Evolutionary conservation across 2,329 filamentous ascomycete genomes (phyloP), one percentile per base, ranked within the genome.

Genomic region (Neofusicoccum laricinum): DNA sequence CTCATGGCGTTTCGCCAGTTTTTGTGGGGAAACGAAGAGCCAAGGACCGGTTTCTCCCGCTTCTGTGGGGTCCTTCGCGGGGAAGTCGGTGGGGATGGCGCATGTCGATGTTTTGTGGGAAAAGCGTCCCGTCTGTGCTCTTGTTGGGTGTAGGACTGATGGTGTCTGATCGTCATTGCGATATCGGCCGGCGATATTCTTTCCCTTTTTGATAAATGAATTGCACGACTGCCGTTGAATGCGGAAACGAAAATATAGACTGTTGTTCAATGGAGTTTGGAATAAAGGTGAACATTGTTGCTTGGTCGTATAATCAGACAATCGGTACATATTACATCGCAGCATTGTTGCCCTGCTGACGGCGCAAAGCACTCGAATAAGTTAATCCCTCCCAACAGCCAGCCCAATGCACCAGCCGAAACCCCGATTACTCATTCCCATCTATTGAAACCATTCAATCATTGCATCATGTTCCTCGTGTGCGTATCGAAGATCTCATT

Each of bases 401-500:
- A 10, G 19, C 19, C 19, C 45, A 14, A 34, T 49, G 46, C 46
- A 12, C 8, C 36, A 11, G 14, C 4, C 10, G 14, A 38, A 38
- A 11, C 36, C 10, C 11, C 17, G 17, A 49, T 49, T 8, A 12
- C 5, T 7, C 46, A 14, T n/a, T n/a, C 6, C 3, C 46, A 49
- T 14, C 25, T 10, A 30, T 12, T 2, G 25, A 32, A 49, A 32
- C 5, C 19, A 11, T 8, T 38, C 21, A 10, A 17, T 58, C 38
- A 58, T n/a, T 58, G 53, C 53, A 58, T 71, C 72, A 73, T 72
- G 43, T 61, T 66, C 43, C 51, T 63, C 4, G 77, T 73, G 64
- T 80, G 77, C 41, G 84, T 72, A 69, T 88, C 83, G 67, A 97
- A 96, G n/a, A 96, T 88, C 50, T 87, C 88, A 75, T 96, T 97